Percentiles rank a stretch among this genome's conserved stretches.
Evolutionary conservation across 2,329 filamentous ascomycete species (phyloP).

Genomic region (Beauveria scarabaeidicola): DNA sequence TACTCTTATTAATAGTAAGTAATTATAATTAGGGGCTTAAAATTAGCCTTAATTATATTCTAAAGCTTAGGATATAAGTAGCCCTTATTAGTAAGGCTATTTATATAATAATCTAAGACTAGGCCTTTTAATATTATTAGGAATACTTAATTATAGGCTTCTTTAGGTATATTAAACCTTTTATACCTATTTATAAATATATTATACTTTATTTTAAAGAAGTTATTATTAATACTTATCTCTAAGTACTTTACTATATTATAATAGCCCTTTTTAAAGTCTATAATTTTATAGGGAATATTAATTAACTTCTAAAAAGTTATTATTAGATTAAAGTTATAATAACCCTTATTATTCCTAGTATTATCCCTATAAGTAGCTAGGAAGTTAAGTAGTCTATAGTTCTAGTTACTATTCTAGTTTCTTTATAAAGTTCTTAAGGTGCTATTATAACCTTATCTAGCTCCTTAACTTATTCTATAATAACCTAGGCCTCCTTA

Average conservation of each 20-base stretch:
- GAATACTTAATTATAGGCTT: neutral
- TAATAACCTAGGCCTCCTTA: too few relatives aligned
- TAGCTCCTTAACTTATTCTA: too few relatives aligned
- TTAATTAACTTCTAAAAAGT: neutral
- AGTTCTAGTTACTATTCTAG: too few relatives aligned
- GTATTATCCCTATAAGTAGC: too few relatives aligned
- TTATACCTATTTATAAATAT: neutral
- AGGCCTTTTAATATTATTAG: neutral
- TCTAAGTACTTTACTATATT: neutral
- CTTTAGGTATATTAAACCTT: neutral
- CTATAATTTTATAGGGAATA: neutral
- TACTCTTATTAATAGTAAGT: neutral
- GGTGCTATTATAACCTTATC: too few relatives aligned
- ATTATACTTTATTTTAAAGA: neutral
- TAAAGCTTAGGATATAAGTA: too few relatives aligned
- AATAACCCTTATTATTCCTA: too few relatives aligned
- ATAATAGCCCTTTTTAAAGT: neutral
- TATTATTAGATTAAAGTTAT: too few relatives aligned
- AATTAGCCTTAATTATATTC: neutral
- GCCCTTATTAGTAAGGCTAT: neutral
- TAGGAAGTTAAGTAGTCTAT: too few relatives aligned
- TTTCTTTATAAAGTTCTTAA: too few relatives aligned
- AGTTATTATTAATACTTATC: neutral
- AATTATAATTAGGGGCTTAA: neutral
- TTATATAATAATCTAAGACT: neutral